Evolutionary conservation across 768 basidiomycete species (phyloP).

Genomic region (Piloderma croceum): DNA sequence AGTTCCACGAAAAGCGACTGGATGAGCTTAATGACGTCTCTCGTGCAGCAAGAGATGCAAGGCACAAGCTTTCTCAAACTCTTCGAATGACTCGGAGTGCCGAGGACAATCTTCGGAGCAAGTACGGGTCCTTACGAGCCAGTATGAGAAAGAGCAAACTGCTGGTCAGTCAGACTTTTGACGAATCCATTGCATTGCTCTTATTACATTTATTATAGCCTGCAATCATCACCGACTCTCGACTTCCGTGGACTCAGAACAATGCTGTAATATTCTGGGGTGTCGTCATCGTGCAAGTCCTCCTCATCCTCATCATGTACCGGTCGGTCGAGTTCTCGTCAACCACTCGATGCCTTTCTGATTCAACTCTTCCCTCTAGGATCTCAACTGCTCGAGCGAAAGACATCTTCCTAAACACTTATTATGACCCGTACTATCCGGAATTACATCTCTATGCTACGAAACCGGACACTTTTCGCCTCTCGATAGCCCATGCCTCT

Average conservation of each 20-base stretch:
- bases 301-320: conserved; percentile 49
- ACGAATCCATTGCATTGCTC: background rate
- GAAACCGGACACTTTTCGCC: conserved; percentile 37
- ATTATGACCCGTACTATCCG: conserved; percentile 74
- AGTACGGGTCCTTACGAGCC: conserved; percentile 28
- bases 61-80: conserved; percentile 40
- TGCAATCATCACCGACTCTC: conserved; percentile 12
- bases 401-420: conserved; percentile 63
- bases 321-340: conserved; percentile 36
- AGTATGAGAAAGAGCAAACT: conserved; percentile 32
- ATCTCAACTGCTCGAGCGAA: conserved; percentile 42
- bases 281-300: conserved; percentile 38
- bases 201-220: conserved; percentile 8
- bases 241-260: conserved; percentile 16
- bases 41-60: conserved; percentile 42
- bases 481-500: conserved; percentile 29
- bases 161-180: conserved; percentile 29
- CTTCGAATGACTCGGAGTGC: conserved; percentile 35
- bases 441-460: conserved; percentile 55
- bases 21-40: conserved; percentile 50
- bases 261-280: conserved; percentile 30
- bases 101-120: conserved; percentile 30
- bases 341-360: background rate
- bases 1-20: conserved; percentile 40
- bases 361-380: conserved; percentile 27